A percentile compares a stretch with the other conserved stretches of the same genome.
These are phyloP conservation scores for Tricholoma terreum DNA, from an alignment of 768 basidiomycete species.

Conservation along the genomic window DNA sequence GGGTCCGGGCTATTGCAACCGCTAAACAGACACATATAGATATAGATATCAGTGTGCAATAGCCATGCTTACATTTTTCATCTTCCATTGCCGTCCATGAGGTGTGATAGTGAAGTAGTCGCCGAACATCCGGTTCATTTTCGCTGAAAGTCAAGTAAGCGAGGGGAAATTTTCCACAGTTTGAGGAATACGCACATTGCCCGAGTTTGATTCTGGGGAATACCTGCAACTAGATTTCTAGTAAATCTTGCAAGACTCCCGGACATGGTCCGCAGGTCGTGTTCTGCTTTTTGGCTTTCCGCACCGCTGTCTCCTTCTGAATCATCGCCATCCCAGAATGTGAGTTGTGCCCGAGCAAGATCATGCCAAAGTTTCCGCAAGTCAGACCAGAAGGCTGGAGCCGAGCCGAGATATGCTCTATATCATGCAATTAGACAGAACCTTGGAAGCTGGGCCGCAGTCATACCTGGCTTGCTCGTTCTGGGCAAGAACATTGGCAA, in stretches of 20 bases:
- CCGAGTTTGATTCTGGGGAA: conserved; percentile 63
- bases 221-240: conserved; percentile 79
- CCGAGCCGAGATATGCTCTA: conserved; percentile 26
- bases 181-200: conserved; percentile 62
- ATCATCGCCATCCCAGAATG: conserved; percentile 50
- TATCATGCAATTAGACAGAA: neutral
- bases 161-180: neutral
- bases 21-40: conserved; percentile 40
- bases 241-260: conserved; percentile 71
- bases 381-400: conserved; percentile 52
- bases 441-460: neutral
- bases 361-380: conserved; percentile 57
- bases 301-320: conserved; percentile 35
- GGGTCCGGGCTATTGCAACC: conserved; percentile 56
- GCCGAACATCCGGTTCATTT: conserved; percentile 69
- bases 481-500: conserved; percentile 50
- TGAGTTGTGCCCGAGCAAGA: conserved; percentile 44
- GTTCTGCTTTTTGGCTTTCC: conserved; percentile 26
- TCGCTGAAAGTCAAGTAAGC: conserved; percentile 39
- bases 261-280: conserved; percentile 38
- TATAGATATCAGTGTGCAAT: neutral
- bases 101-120: conserved; percentile 68
- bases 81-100: conserved; percentile 73
- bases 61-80: conserved; percentile 42
- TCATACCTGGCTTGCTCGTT: conserved; percentile 38